These are phyloP conservation scores for Ceratocystis albifundus DNA, from an alignment of 2,329 filamentous ascomycete genomes.

Conservation along the genomic window DNA sequence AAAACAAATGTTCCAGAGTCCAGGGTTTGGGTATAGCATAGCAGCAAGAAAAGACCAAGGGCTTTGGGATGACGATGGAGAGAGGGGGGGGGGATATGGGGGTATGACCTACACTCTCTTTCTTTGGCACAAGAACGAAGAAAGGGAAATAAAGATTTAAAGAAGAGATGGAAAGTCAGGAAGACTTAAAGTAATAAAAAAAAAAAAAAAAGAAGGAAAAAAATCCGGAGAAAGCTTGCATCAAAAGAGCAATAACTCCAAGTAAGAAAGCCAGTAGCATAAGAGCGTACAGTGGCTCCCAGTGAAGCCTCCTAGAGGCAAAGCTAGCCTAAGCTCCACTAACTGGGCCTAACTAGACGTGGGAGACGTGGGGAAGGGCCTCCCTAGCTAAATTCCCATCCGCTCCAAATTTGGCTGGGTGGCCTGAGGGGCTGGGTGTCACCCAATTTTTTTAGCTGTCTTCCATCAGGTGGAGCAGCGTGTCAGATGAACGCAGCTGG, in stretches of 20 bases:
- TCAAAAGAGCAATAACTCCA: no score
- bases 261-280: background rate
- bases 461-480: background rate
- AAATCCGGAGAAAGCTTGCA: background rate
- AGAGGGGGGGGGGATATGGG: no score
- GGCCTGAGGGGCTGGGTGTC: constrained; percentile 4
- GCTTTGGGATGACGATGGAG: constrained; percentile 11
- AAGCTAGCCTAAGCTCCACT: background rate
- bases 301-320: background rate
- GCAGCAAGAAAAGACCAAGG: background rate
- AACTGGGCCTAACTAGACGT: background rate
- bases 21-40: constrained; percentile 9
- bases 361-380: background rate
- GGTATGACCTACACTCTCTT: background rate
- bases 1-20: constrained; percentile 5
- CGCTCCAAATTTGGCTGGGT: background rate
- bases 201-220: background rate
- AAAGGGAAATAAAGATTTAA: background rate
- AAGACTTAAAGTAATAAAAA: background rate
- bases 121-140: background rate
- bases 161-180: background rate
- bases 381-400: background rate
- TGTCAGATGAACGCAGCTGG: background rate
- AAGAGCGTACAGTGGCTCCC: background rate
- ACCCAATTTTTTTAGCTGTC: background rate